These are phyloP conservation scores for Camelina laxa DNA, from an alignment of 345 rosid genomes.

Conservation along the genomic window DNA sequence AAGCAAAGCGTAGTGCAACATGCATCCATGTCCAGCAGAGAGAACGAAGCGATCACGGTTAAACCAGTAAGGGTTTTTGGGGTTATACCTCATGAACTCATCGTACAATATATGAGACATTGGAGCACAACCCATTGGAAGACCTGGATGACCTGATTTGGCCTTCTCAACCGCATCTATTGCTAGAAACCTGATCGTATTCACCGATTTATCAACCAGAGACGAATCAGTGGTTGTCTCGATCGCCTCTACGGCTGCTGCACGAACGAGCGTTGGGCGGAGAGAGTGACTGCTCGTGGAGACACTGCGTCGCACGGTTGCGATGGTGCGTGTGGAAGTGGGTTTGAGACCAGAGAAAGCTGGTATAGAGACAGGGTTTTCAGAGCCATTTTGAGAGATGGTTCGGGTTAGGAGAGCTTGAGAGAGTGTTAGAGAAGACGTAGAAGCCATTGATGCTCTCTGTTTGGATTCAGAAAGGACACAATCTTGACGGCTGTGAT, in stretches of 20 bases:
- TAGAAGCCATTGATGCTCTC: slow-evolving; percentile 55
- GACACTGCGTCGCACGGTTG: slow-evolving; percentile 37
- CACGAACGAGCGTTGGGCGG: slow-evolving; percentile 37
- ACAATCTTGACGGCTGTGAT: too few relatives aligned
- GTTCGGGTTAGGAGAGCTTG: slow-evolving; percentile 59
- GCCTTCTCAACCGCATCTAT: slow-evolving; percentile 97
- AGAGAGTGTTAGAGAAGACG: slow-evolving; percentile 59
- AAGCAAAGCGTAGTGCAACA: slow-evolving; percentile 92
- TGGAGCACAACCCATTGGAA: slow-evolving; percentile 99
- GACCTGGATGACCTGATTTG: slow-evolving; percentile 94
- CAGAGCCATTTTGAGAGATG: slow-evolving; percentile 48
- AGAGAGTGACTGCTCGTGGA: slow-evolving; percentile 41
- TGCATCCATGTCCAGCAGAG: slow-evolving; percentile 97
- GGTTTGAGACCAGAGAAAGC: slow-evolving; percentile 60
- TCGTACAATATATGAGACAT: slow-evolving; percentile 89
- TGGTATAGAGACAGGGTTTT: slow-evolving; percentile 51
- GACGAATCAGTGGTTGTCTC: slow-evolving; percentile 61
- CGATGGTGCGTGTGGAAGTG: slow-evolving; percentile 29
- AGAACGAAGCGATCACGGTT: slow-evolving; percentile 94
- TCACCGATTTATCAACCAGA: slow-evolving; percentile 76
- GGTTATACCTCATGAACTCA: slow-evolving; percentile 90
- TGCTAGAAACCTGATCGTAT: slow-evolving; percentile 85
- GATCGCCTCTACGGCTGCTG: slow-evolving; percentile 62
- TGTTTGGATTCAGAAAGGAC: neutral
- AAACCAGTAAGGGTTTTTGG: slow-evolving; percentile 97